Conservation (phyloP, 805 yeast genomes). For the Metschnikowia similis region DNA sequence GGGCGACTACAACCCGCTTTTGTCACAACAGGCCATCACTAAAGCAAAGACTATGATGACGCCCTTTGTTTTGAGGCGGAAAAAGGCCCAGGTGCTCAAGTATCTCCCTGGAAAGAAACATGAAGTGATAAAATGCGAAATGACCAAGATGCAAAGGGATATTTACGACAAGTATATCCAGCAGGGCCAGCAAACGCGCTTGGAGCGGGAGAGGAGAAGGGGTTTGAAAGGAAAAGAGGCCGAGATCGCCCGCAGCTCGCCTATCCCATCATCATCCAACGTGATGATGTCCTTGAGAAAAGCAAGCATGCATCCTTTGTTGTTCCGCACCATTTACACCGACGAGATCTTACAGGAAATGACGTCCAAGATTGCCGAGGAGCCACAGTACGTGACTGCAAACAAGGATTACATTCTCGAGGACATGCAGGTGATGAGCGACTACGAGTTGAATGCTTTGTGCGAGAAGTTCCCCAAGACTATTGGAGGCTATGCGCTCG, state of each 20-base stretch:
- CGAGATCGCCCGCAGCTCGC: constrained; percentile 25
- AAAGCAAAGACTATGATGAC: constrained; percentile 98
- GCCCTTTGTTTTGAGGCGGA: constrained; percentile 90
- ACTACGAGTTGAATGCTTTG: constrained; percentile 74
- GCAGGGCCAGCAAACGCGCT: constrained; percentile 35
- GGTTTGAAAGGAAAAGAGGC: constrained; percentile 32
- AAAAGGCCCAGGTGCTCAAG: constrained; percentile 85
- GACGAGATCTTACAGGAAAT: constrained; percentile 56
- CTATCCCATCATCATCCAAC: constrained; percentile 53
- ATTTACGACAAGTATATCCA: constrained; percentile 62
- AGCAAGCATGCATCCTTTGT: constrained; percentile 87
- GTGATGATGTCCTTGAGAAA: constrained; percentile 85
- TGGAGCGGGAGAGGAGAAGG: constrained; percentile 44
- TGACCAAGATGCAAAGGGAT: constrained; percentile 49
- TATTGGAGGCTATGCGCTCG: constrained; percentile 48
- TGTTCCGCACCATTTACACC: constrained; percentile 64
- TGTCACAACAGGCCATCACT: constrained; percentile 85
- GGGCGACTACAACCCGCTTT: constrained; percentile 62
- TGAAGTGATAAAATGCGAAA: constrained; percentile 58
- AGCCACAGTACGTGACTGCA: constrained; percentile 76
- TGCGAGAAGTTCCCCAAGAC: constrained; percentile 73
- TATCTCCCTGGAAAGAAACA: constrained; percentile 80
- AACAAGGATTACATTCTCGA: constrained; percentile 74
- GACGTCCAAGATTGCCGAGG: constrained; percentile 77
- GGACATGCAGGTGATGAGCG: constrained; percentile 94